phyloP scores from a whole-genome alignment of 2,329 filamentous ascomycete species.

The Orbilia ellipsospora region DNA sequence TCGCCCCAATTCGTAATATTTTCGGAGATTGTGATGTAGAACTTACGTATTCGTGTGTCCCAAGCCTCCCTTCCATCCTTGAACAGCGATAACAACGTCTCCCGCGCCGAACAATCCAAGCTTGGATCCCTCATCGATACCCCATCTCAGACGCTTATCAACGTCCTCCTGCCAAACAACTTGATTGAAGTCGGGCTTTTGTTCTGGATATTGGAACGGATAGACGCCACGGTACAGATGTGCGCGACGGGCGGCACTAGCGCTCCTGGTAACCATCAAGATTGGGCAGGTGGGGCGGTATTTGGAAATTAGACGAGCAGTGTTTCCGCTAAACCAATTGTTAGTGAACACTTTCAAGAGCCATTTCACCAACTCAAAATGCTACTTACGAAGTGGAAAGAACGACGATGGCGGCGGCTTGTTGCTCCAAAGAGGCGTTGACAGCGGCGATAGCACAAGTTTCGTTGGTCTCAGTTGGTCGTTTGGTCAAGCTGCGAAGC shows the following conservation, averaged over 20 bases:
- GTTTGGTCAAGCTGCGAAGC: slow-evolving; percentile 82
- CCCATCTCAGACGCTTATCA: slow-evolving; percentile 97
- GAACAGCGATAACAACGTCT: slow-evolving; percentile 82
- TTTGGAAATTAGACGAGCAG: slow-evolving; percentile 94
- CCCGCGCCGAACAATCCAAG: slow-evolving; percentile 79
- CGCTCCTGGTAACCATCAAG: slow-evolving; percentile 96
- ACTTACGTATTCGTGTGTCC: slow-evolving; percentile 83
- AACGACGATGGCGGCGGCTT: slow-evolving; percentile 94
- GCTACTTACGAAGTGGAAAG: slow-evolving; percentile 81
- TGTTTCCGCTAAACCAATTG: slow-evolving; percentile 73
- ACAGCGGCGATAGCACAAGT: slow-evolving; percentile 98
- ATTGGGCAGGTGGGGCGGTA: slow-evolving; percentile 99
- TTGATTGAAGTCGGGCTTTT: slow-evolving; percentile 92
- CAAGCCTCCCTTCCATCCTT: slow-evolving; percentile 92
- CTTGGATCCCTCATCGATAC: slow-evolving; percentile 84
- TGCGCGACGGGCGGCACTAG: slow-evolving; percentile 84
- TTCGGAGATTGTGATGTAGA: neutral
- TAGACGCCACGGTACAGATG: slow-evolving; percentile 98
- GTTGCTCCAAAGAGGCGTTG: slow-evolving; percentile 92
- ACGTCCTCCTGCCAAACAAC: slow-evolving; percentile 99
- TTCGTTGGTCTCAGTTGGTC: slow-evolving; percentile 88
- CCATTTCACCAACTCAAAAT: slow-evolving; percentile 16
- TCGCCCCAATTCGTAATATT: neutral
- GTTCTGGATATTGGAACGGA: slow-evolving; percentile 92
- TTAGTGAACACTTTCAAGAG: slow-evolving; percentile 5